Evolutionary conservation across 805 yeast genomes (phyloP), one percentile per base, ranked within the genome.

Genomic region (Debaryomyces tyrocola): DNA sequence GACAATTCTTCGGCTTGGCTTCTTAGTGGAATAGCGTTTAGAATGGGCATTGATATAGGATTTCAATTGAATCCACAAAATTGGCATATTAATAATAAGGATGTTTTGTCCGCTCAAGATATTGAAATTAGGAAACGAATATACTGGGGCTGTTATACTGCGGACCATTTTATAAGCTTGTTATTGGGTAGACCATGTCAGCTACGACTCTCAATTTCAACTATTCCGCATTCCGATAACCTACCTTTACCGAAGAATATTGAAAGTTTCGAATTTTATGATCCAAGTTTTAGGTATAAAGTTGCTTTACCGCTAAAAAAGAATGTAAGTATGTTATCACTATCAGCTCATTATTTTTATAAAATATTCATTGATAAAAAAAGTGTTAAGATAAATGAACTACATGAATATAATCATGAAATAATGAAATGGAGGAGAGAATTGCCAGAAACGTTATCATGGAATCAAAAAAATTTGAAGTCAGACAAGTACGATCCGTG

Each of bases 401-500:
- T 57, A 53, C 66, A 52, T 54, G 73, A 75, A 44, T 80, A 79
- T 53, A 81, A 80, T 54, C 60, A 67, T 5, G 75, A 78, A 53
- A 78, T 80, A 18, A 66, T 64, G 56, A 58, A 67, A 34, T 83
- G 87, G 87, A 70, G 78, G 53, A 61, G 62, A n/a, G 64, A 68
- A 2, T 62, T 83, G 34, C 83, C 84, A 0, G 61, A 61, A 1
- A 78, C 74, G 41, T 61, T 80, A 34, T 62, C 69, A 53, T 83
- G 86, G 85, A 67, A 71, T 37, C 60, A 68, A 36, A 56, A 61
- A 2, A 57, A 62, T n/a, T 61, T 82, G 29, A 60, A 58, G 36
- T 59, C 59, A 40, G 62, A 70, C 15, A 77, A 80, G 9, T 73
- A 73, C 35, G 80, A 80, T 52, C 85, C 85, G 0, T 79, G 82